phyloP scores from a whole-genome alignment of 2,329 filamentous ascomycete species.

The Samsoniella hepiali region DNA sequence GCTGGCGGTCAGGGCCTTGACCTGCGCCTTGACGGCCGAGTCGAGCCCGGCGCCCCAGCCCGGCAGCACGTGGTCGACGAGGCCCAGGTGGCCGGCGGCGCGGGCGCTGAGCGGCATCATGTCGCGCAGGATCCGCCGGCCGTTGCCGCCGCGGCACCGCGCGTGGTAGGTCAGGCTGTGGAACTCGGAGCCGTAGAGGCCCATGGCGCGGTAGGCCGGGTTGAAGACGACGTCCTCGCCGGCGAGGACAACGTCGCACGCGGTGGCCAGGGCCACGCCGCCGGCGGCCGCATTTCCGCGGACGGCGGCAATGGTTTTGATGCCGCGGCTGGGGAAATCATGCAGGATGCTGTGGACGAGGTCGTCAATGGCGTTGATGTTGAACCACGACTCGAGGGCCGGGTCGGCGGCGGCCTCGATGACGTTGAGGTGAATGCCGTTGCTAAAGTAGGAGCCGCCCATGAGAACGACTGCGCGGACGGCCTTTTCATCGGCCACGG shows the following conservation, averaged over 20 bases:
- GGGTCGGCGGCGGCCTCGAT: slow-evolving; percentile 39
- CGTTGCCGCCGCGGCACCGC: slow-evolving; percentile 34
- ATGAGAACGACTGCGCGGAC: slow-evolving; percentile 40
- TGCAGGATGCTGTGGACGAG: slow-evolving; percentile 37
- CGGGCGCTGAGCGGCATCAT: slow-evolving; percentile 39
- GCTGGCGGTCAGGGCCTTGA: slow-evolving; percentile 27
- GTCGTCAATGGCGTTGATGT: slow-evolving; percentile 44
- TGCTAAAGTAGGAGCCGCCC: slow-evolving; percentile 40
- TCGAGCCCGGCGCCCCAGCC: slow-evolving; percentile 32
- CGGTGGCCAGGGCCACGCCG: slow-evolving; percentile 40
- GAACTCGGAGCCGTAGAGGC: slow-evolving; percentile 39
- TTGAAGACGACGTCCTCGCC: slow-evolving; percentile 38
- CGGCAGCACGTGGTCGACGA: slow-evolving; percentile 39
- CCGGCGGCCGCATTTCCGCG: slow-evolving; percentile 42
- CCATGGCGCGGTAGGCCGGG: slow-evolving; percentile 39
- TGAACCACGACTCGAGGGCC: slow-evolving; percentile 39
- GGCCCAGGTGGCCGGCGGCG: slow-evolving; percentile 35
- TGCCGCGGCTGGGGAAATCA: slow-evolving; percentile 34
- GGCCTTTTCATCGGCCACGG: slow-evolving; percentile 24
- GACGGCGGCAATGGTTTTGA: slow-evolving; percentile 38
- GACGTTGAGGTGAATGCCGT: slow-evolving; percentile 42
- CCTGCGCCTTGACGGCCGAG: slow-evolving; percentile 33
- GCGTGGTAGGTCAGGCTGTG: slow-evolving; percentile 39
- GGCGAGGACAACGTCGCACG: slow-evolving; percentile 36
- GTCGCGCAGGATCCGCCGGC: slow-evolving; percentile 30